Percentiles rank a stretch among this genome's conserved stretches.
Evolutionary conservation across 1,284 basidiomycete species (phyloP).

Genomic region (Ceratobasidium sp.): DNA sequence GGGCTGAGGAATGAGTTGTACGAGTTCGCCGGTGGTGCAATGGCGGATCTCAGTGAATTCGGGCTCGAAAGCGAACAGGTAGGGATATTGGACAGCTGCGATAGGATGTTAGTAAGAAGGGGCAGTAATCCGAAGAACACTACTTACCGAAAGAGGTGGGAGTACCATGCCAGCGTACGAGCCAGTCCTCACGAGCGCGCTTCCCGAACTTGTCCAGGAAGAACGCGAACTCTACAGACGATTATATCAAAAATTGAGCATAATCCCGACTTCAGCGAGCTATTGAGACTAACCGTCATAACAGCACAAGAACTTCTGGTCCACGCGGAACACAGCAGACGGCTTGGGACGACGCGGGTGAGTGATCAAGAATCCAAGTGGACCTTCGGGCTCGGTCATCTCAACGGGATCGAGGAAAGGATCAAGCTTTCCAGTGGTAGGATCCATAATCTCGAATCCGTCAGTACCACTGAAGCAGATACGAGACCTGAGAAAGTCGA

Average conservation of each 20-base stretch:
- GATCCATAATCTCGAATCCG: slow-evolving; percentile 42
- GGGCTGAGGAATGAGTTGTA: slow-evolving; percentile 38
- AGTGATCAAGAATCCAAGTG: slow-evolving; percentile 38
- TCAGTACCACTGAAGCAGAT: slow-evolving; percentile 40
- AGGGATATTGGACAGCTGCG: slow-evolving; percentile 44
- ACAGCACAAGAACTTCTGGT: slow-evolving; percentile 45
- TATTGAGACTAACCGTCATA: slow-evolving; percentile 29
- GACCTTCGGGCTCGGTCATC: slow-evolving; percentile 29
- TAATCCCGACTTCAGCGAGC: not conserved
- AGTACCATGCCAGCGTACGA: slow-evolving; percentile 33
- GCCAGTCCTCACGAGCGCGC: slow-evolving; percentile 39
- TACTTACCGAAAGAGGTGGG: slow-evolving; percentile 37
- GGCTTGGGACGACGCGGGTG: slow-evolving; percentile 36
- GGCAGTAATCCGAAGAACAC: not conserved
- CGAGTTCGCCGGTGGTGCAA: slow-evolving; percentile 39
- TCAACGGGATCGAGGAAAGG: slow-evolving; percentile 43
- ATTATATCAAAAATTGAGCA: not conserved
- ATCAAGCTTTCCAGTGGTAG: slow-evolving; percentile 32
- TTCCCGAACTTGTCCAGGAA: slow-evolving; percentile 45
- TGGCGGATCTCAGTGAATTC: slow-evolving; percentile 44
- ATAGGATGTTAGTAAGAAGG: not conserved
- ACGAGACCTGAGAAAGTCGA: slow-evolving; percentile 41
- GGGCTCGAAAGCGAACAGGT: slow-evolving; percentile 42
- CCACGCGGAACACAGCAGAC: slow-evolving; percentile 34
- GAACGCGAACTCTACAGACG: slow-evolving; percentile 34